Conservation (phyloP, 164 flowering plant species). For the Piper betle region DNA sequence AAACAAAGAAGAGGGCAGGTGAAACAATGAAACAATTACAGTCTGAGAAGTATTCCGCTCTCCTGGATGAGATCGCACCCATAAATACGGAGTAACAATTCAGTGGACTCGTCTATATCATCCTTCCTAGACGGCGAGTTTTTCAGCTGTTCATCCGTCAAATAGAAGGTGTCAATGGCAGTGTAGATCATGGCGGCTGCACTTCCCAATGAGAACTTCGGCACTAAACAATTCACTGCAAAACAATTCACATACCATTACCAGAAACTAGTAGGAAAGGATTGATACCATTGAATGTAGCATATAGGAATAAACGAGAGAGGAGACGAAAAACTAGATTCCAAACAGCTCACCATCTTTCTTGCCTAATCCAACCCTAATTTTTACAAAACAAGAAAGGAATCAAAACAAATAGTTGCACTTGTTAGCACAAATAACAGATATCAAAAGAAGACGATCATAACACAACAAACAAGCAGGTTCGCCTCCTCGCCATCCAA, state of each 20-base stretch:
- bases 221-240: neutral
- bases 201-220: neutral
- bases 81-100: conserved; percentile 71
- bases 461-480: no score
- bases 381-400: no score
- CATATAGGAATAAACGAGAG: no score
- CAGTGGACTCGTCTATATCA: conserved; percentile 68
- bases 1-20: neutral
- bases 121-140: conserved; percentile 85
- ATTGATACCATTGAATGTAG: no score
- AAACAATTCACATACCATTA: neutral
- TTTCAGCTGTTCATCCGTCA: conserved; percentile 61
- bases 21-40: conserved; percentile 27
- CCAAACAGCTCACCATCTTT: no score
- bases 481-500: no score
- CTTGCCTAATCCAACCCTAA: no score
- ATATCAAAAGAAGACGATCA: no score
- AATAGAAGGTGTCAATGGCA: conserved; percentile 82
- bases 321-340: no score
- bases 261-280: no score
- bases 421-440: no score
- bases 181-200: conserved; percentile 57
- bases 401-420: no score
- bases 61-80: conserved; percentile 95
- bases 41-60: conserved; percentile 69